Evolutionary conservation across 148 eudicot genomes (phyloP), one percentile per base, ranked within the genome.

Genomic region (Dianthus caryophyllus): DNA sequence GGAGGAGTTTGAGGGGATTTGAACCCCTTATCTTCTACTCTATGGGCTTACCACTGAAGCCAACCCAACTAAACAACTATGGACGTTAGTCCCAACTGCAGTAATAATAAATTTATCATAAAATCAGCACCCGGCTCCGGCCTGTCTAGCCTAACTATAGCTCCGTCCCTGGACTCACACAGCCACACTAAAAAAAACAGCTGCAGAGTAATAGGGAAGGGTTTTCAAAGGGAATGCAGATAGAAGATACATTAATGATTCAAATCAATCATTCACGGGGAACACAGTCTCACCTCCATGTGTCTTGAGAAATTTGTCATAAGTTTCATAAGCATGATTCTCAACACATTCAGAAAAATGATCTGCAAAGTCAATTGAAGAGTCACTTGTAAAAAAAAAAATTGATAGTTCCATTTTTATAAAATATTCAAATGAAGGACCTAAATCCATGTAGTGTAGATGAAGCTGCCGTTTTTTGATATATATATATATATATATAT

Each of bases 341-440:
- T 95, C 99, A 26, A 95, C 99, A 56, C 93, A 87, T 81, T 95
- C 97, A 59, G 99, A 95, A 73, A 95, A 90, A 84, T 95, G 97
- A 88, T 95, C 99, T 95, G 97, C 80, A 81, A 64, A 74, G 67
- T 31, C 22, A 41, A 46, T 24, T 48, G 22, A 48, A 27, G 57
- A 61, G 43, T 50, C 22, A 58, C 27, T 25, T 4, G 29, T 3
- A 13, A 27, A 21, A 55, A 27, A 43, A 27, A 51, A 0, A 26
- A 20, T 4, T 3, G 52, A 67, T 16, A 38, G 12, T 17, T 61
- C 15, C 29, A 31, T 24, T 15, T 26, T 8, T 46, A 29, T 18
- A 43, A 29, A 21, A 33, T 7, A 33, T 33, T 33, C 7, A n/a
- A n/a, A n/a, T n/a, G n/a, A n/a, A n/a, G n/a, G n/a, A n/a, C n/a